phyloP scores from a whole-genome alignment of 1,284 basidiomycete species.

The Ceratobasidium sp. region DNA sequence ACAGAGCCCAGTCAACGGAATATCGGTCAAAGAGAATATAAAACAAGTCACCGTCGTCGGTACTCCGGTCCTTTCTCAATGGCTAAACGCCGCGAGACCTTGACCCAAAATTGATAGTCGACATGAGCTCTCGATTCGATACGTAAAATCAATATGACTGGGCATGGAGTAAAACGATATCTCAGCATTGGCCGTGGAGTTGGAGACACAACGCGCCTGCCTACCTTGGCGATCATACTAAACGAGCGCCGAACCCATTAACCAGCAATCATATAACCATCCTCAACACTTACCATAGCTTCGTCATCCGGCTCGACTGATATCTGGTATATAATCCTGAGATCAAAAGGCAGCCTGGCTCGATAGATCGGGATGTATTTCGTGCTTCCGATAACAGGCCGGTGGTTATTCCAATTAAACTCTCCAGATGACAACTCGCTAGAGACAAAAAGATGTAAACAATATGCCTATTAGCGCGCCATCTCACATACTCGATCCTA shows the following conservation, averaged over 20 bases:
- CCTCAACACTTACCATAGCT: neutral
- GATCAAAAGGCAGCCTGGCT: neutral
- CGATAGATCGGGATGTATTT: conserved; percentile 11
- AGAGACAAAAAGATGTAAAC: neutral
- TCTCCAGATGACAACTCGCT: neutral
- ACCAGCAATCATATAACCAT: neutral
- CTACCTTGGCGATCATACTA: neutral
- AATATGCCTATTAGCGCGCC: neutral
- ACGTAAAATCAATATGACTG: conserved; percentile 5
- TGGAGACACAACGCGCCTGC: neutral
- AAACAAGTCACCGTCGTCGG: neutral
- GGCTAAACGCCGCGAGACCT: neutral
- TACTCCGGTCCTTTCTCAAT: neutral
- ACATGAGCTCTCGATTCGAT: conserved; percentile 13
- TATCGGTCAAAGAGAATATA: no score
- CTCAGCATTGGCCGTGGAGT: neutral
- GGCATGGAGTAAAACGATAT: neutral
- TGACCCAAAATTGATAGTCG: conserved; percentile 27
- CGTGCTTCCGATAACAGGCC: conserved; percentile 1
- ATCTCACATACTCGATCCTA: neutral
- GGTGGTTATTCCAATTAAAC: neutral
- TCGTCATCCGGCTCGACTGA: conserved; percentile 2
- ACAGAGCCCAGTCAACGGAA: no score
- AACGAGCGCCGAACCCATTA: neutral
- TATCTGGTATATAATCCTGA: conserved; percentile 6